Percentiles rank a stretch among this genome's conserved stretches.
These are phyloP conservation scores for Calonectria fujianensis DNA, from an alignment of 2,329 filamentous ascomycete genomes.

Conservation along the genomic window DNA sequence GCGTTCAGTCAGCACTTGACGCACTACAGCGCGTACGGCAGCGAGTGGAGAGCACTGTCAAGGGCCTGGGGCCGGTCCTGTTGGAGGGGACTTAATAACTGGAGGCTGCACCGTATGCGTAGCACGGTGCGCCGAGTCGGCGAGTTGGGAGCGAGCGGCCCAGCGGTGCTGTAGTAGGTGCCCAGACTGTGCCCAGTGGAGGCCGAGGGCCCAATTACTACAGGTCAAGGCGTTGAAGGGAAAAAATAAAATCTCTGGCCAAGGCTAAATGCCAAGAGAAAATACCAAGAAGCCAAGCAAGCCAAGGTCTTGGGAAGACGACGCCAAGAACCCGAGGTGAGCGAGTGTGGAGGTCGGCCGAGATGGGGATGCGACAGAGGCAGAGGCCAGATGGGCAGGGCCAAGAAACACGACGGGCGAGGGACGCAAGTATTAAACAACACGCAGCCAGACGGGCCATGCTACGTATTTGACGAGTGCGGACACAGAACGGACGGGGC, in stretches of 20 bases:
- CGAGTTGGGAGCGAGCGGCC: constrained; percentile 32
- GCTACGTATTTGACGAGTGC: constrained; percentile 26
- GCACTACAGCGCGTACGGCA: constrained; percentile 31
- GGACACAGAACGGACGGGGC: constrained; percentile 27
- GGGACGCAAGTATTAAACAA: constrained; percentile 27
- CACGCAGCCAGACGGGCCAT: constrained; percentile 27
- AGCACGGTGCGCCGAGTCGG: constrained; percentile 45
- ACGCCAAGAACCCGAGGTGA: constrained; percentile 36
- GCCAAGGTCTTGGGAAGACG: constrained; percentile 34
- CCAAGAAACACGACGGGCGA: constrained; percentile 20
- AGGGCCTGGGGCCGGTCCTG: constrained; percentile 49
- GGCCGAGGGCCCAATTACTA: constrained; percentile 18
- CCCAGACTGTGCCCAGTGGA: constrained; percentile 12
- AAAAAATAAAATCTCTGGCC: constrained; percentile 34
- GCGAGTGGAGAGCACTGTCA: constrained; percentile 47
- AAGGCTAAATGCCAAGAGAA: constrained; percentile 34
- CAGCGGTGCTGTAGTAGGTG: constrained; percentile 25
- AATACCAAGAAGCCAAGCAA: constrained; percentile 39
- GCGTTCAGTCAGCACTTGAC: constrained; percentile 24
- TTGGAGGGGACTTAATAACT: constrained; percentile 30
- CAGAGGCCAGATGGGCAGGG: constrained; percentile 18
- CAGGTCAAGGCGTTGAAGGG: constrained; percentile 31
- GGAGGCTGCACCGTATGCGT: constrained; percentile 42
- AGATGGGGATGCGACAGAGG: constrained; percentile 26
- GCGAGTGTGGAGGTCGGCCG: constrained; percentile 30